A percentile compares a stretch with the other conserved stretches of the same genome.
Conservation (phyloP, 192 early-diverging fungal species). For the Paraglomus brasilianum region DNA sequence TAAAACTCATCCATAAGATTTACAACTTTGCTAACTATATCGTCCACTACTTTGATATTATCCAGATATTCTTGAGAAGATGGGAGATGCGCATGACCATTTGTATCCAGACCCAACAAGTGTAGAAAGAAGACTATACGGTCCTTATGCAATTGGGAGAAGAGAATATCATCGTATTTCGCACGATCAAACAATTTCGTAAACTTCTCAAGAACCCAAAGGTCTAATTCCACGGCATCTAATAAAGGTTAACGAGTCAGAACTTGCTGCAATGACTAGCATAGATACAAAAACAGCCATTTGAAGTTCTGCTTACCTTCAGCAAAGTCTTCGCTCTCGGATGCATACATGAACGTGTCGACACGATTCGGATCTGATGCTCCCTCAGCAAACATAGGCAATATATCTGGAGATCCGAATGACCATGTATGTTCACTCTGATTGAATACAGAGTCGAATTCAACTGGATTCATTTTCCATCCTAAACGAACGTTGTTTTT, state of each 20-base stretch:
- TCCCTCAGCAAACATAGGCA: conserved; percentile 94
- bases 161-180: conserved; percentile 45
- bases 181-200: conserved; percentile 63
- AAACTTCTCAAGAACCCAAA: conserved; percentile 90
- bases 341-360: conserved; percentile 88
- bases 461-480: conserved; percentile 96
- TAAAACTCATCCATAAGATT: conserved; percentile 75
- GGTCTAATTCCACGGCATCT: conserved; percentile 84
- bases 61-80: conserved; percentile 81
- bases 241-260: conserved; percentile 19
- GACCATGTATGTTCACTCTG: conserved; percentile 93
- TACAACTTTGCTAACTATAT: conserved; percentile 68
- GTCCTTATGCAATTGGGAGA: conserved; percentile 63
- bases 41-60: conserved; percentile 85
- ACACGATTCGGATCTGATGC: conserved; percentile 76
- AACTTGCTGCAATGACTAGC: not conserved
- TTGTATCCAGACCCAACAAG: conserved; percentile 93
- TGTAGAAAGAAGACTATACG: conserved; percentile 91
- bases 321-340: conserved; percentile 87
- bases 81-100: conserved; percentile 86
- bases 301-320: conserved; percentile 45
- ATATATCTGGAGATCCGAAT: conserved; percentile 95
- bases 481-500: conserved; percentile 45
- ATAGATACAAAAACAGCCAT: not conserved
- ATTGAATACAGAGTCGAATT: conserved; percentile 97